These are phyloP conservation scores for Sphaerulina vaccinii DNA, from an alignment of 2,329 filamentous ascomycete genomes.

Conservation along the genomic window DNA sequence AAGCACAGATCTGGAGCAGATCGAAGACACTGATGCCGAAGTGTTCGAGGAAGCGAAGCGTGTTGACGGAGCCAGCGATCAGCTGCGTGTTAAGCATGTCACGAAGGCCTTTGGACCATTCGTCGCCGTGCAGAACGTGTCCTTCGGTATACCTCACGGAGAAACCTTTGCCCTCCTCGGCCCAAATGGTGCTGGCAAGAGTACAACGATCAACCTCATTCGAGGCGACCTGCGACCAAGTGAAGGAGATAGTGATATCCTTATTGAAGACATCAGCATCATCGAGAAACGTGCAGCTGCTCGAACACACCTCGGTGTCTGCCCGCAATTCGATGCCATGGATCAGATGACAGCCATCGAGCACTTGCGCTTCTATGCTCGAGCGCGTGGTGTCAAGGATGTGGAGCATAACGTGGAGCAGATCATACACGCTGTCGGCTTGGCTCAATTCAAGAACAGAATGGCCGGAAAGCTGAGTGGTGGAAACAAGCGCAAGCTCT, in stretches of 20 bases:
- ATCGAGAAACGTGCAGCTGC: conserved; percentile 69
- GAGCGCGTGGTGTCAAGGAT: conserved; percentile 73
- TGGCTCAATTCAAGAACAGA: conserved; percentile 66
- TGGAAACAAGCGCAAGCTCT: conserved; percentile 91
- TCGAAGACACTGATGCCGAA: conserved; percentile 52
- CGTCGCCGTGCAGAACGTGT: conserved; percentile 78
- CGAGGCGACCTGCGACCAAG: conserved; percentile 81
- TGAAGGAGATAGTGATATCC: conserved; percentile 69
- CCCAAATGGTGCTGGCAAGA: conserved; percentile 89
- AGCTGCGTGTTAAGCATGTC: conserved; percentile 74
- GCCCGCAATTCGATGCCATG: conserved; percentile 73
- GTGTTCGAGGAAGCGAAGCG: conserved; percentile 64
- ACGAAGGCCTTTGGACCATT: conserved; percentile 76
- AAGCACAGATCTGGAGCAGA: conserved; percentile 42
- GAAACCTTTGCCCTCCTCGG: conserved; percentile 88
- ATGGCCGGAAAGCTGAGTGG: conserved; percentile 80
- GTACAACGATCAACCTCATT: conserved; percentile 83
- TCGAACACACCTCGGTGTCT: conserved; percentile 79
- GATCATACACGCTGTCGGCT: conserved; percentile 76
- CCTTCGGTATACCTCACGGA: conserved; percentile 74
- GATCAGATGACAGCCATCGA: conserved; percentile 88
- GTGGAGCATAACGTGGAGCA: conserved; percentile 74
- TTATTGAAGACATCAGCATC: conserved; percentile 76
- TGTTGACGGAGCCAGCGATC: conserved; percentile 62
- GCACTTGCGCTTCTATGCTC: conserved; percentile 84